Conservation (phyloP, 495 filamentous ascomycete species). For the Peziza echinospora region DNA sequence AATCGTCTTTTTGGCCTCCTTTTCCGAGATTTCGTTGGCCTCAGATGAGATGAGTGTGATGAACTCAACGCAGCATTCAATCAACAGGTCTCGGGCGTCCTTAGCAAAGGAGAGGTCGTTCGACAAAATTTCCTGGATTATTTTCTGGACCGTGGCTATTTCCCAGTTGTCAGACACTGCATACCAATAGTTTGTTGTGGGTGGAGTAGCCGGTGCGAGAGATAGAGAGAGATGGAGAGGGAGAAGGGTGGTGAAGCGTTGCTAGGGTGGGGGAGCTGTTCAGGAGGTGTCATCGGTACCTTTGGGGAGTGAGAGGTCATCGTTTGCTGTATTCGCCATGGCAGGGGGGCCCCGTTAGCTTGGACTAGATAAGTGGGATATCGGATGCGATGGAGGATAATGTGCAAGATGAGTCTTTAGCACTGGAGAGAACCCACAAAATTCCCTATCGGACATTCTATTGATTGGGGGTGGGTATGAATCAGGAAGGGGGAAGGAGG, state of each 20-base stretch:
- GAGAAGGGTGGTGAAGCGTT: too few relatives aligned
- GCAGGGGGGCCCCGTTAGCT: too few relatives aligned
- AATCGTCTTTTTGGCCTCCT: slow-evolving; percentile 96
- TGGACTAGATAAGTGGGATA: too few relatives aligned
- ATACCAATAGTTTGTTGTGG: background rate
- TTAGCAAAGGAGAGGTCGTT: slow-evolving; percentile 61
- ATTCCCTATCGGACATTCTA: too few relatives aligned
- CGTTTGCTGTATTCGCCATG: slow-evolving; percentile 44
- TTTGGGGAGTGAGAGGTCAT: slow-evolving; percentile 90
- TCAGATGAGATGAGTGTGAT: slow-evolving; percentile 93
- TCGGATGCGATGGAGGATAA: too few relatives aligned
- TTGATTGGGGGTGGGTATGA: too few relatives aligned
- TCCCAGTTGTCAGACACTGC: too few relatives aligned
- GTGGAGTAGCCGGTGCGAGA: slow-evolving; percentile 1
- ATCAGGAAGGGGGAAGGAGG: too few relatives aligned
- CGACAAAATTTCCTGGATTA: slow-evolving; percentile 80
- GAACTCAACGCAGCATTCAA: slow-evolving; percentile 98
- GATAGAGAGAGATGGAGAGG: background rate
- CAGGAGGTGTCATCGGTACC: slow-evolving; percentile 27
- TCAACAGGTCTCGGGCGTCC: slow-evolving; percentile 82
- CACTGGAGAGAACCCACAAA: too few relatives aligned
- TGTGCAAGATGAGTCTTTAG: too few relatives aligned
- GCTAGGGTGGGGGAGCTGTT: background rate
- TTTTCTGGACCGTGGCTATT: slow-evolving; percentile 88
- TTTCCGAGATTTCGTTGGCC: slow-evolving; percentile 95